Evolutionary conservation across 2,329 filamentous ascomycete species (phyloP).

Genomic region (Zalaria sp.): DNA sequence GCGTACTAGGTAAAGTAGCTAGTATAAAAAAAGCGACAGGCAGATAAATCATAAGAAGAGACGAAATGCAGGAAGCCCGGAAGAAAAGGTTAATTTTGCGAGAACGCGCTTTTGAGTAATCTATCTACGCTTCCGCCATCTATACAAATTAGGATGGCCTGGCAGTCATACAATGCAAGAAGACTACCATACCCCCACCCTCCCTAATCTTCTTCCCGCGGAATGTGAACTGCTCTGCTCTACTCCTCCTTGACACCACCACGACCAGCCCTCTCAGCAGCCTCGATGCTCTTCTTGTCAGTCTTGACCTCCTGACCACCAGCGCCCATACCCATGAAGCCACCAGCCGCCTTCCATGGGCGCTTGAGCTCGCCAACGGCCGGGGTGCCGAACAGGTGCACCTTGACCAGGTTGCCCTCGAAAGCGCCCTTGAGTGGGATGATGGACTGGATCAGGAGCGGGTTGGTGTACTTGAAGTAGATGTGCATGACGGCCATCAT

Average conservation of each 20-base stretch:
- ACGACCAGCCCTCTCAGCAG: slow-evolving; percentile 34
- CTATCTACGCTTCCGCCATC: no score
- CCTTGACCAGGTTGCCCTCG: slow-evolving; percentile 92
- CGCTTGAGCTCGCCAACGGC: slow-evolving; percentile 85
- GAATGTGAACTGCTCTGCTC: not conserved
- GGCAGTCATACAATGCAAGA: no score
- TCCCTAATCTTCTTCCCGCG: no score
- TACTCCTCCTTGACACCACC: slow-evolving; percentile 41
- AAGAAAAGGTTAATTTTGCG: no score
- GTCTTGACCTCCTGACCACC: slow-evolving; percentile 64
- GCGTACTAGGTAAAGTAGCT: no score
- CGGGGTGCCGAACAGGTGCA: slow-evolving; percentile 77
- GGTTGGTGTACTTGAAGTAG: slow-evolving; percentile 99
- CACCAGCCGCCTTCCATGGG: slow-evolving; percentile 78
- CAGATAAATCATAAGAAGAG: no score
- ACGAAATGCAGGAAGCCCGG: no score
- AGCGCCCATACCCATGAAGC: slow-evolving; percentile 64
- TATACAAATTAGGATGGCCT: no score
- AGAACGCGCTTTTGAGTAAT: no score
- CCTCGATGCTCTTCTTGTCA: slow-evolving; percentile 51
- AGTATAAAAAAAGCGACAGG: no score
- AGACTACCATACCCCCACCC: no score
- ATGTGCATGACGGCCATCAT: slow-evolving; percentile 99
- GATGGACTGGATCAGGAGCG: slow-evolving; percentile 94
- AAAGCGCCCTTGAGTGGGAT: slow-evolving; percentile 92